Evolutionary conservation across 2,329 filamentous ascomycete species (phyloP).

Genomic region (Aspergillus caelatus): DNA sequence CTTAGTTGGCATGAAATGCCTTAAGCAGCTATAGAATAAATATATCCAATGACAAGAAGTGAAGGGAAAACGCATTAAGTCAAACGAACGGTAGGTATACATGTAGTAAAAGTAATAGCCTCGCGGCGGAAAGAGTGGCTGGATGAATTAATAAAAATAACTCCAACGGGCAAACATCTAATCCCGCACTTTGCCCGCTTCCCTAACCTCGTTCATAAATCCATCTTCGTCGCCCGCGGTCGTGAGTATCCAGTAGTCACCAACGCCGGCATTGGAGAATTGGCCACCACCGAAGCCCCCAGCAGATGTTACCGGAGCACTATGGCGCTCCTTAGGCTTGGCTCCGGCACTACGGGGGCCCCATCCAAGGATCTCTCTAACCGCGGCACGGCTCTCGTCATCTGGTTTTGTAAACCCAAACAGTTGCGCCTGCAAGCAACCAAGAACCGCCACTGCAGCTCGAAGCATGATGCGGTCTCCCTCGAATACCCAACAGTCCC

Average conservation of each 20-base stretch:
- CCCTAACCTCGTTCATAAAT: constrained; percentile 46
- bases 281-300: constrained; percentile 40
- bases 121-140: neutral
- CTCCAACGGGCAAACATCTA: neutral
- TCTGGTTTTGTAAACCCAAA: constrained; percentile 42
- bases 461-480: constrained; percentile 56
- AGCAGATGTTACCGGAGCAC: constrained; percentile 33
- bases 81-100: constrained; percentile 1
- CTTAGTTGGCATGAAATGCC: neutral
- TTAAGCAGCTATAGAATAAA: neutral
- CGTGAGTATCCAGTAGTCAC: constrained; percentile 46
- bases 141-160: neutral
- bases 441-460: constrained; percentile 47
- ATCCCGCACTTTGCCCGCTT: constrained; percentile 44
- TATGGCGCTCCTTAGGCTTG: constrained; percentile 39
- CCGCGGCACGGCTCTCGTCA: constrained; percentile 37
- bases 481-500: constrained; percentile 66
- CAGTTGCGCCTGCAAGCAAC: constrained; percentile 46
- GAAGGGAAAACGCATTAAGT: neutral
- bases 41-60: neutral
- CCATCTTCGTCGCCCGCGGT: constrained; percentile 43
- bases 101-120: neutral
- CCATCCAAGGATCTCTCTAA: constrained; percentile 40
- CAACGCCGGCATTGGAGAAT: constrained; percentile 38
- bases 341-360: constrained; percentile 38